Evolutionary conservation across 1,284 basidiomycete species (phyloP).

Genomic region (Golubevia pallescens): DNA sequence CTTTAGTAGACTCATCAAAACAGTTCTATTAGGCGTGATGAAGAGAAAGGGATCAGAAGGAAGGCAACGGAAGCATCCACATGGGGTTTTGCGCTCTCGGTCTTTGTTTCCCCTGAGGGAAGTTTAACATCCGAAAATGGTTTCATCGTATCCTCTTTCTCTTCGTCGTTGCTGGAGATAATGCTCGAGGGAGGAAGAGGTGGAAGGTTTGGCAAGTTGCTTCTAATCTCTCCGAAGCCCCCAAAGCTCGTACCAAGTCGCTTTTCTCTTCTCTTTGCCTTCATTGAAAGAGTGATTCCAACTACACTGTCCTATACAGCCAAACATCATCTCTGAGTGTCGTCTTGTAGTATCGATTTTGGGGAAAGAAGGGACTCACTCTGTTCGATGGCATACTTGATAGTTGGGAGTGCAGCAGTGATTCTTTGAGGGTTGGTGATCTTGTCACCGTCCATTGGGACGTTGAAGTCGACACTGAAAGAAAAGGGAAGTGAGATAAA

Average conservation of each 20-base stretch:
- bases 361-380: constrained; percentile 67
- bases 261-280: too few species aligned
- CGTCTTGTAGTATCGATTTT: too few species aligned
- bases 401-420: constrained; percentile 91
- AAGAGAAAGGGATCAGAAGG: constrained; percentile 69
- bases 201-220: background rate
- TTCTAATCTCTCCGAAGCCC: too few species aligned
- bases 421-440: constrained; percentile 97
- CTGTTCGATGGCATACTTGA: constrained; percentile 89
- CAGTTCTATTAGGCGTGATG: too few species aligned
- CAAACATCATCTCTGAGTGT: too few species aligned
- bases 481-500: background rate
- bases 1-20: too few species aligned
- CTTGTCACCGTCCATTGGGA: constrained; percentile 80
- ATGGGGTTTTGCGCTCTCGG: constrained; percentile 75
- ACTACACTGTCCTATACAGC: too few species aligned
- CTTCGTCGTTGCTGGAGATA: too few species aligned
- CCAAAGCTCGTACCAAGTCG: too few species aligned
- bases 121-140: constrained; percentile 73
- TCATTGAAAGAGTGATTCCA: background rate
- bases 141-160: too few species aligned
- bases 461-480: constrained; percentile 86
- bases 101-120: constrained; percentile 67
- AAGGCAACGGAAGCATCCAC: constrained; percentile 79
- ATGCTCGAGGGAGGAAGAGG: background rate